Conservation (phyloP, 2,329 filamentous ascomycete species). For the Coniochaeta pulveracea region DNA sequence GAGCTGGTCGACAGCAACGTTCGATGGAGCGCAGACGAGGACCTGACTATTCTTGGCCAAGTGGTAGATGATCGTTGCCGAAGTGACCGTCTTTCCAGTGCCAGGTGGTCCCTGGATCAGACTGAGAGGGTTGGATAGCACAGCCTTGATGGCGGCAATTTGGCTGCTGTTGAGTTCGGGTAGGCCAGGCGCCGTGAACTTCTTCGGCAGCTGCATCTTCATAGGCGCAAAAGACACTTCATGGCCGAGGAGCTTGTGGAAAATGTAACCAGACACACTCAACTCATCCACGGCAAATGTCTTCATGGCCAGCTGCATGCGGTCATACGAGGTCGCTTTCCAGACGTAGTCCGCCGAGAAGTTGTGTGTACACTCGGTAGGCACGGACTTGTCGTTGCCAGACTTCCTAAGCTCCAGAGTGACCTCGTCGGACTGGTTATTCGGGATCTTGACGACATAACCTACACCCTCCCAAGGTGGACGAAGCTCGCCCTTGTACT, state of each 20-base stretch:
- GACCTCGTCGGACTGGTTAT: slow-evolving; percentile 97
- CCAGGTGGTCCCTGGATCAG: slow-evolving; percentile 94
- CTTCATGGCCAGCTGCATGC: slow-evolving; percentile 99
- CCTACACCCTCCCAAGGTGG: slow-evolving; percentile 94
- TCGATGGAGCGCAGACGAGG: slow-evolving; percentile 91
- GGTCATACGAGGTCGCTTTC: slow-evolving; percentile 98
- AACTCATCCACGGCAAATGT: slow-evolving; percentile 96
- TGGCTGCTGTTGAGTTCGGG: slow-evolving; percentile 94
- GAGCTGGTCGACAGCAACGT: slow-evolving; percentile 95
- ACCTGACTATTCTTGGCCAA: slow-evolving; percentile 94
- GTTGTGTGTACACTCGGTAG: slow-evolving; percentile 92
- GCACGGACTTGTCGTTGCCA: slow-evolving; percentile 90
- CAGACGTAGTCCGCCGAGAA: slow-evolving; percentile 98
- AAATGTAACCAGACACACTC: slow-evolving; percentile 97
- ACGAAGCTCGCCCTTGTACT: slow-evolving; percentile 89
- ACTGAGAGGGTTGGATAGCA: slow-evolving; percentile 85
- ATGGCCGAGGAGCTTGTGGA: slow-evolving; percentile 90
- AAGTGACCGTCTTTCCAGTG: slow-evolving; percentile 97
- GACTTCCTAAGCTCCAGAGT: slow-evolving; percentile 89
- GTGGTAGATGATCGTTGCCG: slow-evolving; percentile 97
- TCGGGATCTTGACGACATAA: slow-evolving; percentile 98
- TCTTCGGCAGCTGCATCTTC: slow-evolving; percentile 92
- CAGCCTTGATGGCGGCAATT: slow-evolving; percentile 90
- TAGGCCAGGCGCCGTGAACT: slow-evolving; percentile 88
- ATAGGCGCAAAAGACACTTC: slow-evolving; percentile 90